Evolutionary conservation across 495 filamentous ascomycete genomes (phyloP), one percentile per base, ranked within the genome.

Genomic region (Talaromyces nanjingensis): DNA sequence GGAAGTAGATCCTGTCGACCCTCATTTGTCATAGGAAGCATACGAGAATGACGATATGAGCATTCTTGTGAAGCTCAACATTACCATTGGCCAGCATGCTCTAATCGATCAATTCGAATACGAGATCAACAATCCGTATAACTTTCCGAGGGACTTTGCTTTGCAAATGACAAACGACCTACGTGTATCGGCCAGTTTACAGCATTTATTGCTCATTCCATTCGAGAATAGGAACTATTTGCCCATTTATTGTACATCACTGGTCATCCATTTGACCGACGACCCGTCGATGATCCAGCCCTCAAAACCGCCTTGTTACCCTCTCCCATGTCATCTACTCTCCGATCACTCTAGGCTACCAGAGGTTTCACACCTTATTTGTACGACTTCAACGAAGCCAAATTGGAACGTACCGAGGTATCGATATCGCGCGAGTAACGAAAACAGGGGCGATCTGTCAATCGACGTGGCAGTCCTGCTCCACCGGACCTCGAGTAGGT

Each of bases 1-100:
- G 54, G 88, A 93, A 60, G 93, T 98, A 68, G 93, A 96, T 63
- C 84, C 94, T 6, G 79, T 97, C 56, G 93, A 98, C 71, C 90
- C 92, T 2, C 88, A 91, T 68, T 80, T 93, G 14, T 93, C 93
- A 2, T 98, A 97, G 72, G 85, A 83, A 47, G 93, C 94, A 4
- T 96, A 97, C 78, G 96, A 97, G 73, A 94, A 98, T 68, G 94
- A 98, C 69, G 94, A 98, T 76, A 97, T 98, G 93, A 87, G 94
- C 62, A 92, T 98, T 31, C 76, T 92, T 22, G 86, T 98, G 68
- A 97, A 97, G 74, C 81, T 98, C 45, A 96, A 98, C 71, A 97
- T 98, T 70, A 98, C 94, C 25, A 97, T 98, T 73, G 96, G 94
- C 2, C 89, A 90, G 65, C 91, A 96, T 72, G 97, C 92, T 1